Conservation (phyloP, 2,329 filamentous ascomycete species). For the Ophiognomonia clavigignenti-juglandacearum region DNA sequence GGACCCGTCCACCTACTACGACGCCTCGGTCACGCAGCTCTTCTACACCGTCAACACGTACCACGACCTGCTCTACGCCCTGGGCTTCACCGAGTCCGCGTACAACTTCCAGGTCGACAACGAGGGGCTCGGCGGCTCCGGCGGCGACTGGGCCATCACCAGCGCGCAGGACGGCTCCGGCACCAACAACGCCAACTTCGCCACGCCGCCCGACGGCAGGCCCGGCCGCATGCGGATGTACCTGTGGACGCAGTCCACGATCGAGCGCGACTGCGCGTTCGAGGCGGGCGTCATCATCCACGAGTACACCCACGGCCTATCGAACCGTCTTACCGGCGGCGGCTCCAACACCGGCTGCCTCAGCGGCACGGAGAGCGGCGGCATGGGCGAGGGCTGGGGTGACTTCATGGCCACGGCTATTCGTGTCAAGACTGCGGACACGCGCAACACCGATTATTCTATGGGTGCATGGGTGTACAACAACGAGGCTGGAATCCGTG, state of each 20-base stretch:
- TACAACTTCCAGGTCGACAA: slow-evolving; percentile 59
- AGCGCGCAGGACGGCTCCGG: slow-evolving; percentile 52
- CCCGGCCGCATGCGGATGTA: slow-evolving; percentile 55
- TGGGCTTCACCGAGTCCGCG: slow-evolving; percentile 53
- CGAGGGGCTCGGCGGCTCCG: slow-evolving; percentile 45
- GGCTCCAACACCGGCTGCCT: slow-evolving; percentile 49
- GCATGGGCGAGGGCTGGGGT: slow-evolving; percentile 56
- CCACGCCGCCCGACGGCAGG: slow-evolving; percentile 46
- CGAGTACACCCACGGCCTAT: slow-evolving; percentile 53
- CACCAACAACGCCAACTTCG: slow-evolving; percentile 55
- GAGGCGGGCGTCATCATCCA: slow-evolving; percentile 58
- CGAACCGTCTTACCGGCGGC: slow-evolving; percentile 54
- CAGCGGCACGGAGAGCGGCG: slow-evolving; percentile 40
- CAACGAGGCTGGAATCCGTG: slow-evolving; percentile 39
- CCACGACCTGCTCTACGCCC: slow-evolving; percentile 52
- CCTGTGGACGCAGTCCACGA: slow-evolving; percentile 44
- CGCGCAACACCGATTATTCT: slow-evolving; percentile 38
- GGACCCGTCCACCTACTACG: slow-evolving; percentile 37
- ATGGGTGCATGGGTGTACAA: slow-evolving; percentile 47
- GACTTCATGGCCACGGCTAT: slow-evolving; percentile 52
- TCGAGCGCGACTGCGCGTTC: slow-evolving; percentile 50
- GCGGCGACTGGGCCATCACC: slow-evolving; percentile 48
- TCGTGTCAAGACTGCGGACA: slow-evolving; percentile 40
- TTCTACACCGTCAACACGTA: slow-evolving; percentile 58
- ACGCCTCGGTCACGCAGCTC: slow-evolving; percentile 53